phyloP scores from a whole-genome alignment of 2,329 filamentous ascomycete genomes.

The Claviceps sp. region DNA sequence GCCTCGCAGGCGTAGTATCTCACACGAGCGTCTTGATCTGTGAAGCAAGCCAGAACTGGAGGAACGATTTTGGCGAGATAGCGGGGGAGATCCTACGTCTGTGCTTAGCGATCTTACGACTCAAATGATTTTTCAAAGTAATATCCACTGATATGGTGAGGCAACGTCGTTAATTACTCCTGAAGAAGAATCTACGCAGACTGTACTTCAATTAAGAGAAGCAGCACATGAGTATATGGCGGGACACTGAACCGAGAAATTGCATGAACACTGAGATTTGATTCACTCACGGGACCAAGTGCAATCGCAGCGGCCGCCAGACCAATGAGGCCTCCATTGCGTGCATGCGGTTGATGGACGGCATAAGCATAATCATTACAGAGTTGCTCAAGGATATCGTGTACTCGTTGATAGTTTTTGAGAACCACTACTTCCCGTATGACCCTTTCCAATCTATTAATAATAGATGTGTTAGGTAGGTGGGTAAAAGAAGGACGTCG shows the following conservation, averaged over 20 bases:
- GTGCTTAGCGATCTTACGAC: neutral
- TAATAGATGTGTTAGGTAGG: neutral
- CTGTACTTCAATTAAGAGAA: neutral
- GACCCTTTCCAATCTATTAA: slow-evolving; percentile 65
- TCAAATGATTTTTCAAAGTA: neutral
- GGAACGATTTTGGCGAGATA: slow-evolving; percentile 92
- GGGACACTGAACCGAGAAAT: neutral
- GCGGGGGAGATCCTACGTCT: slow-evolving; percentile 63
- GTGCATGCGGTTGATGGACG: slow-evolving; percentile 88
- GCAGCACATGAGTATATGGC: neutral
- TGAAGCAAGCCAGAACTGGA: slow-evolving; percentile 92
- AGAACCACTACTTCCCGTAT: slow-evolving; percentile 71
- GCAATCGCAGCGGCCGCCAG: slow-evolving; percentile 93
- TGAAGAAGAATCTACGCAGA: neutral
- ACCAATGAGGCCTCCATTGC: slow-evolving; percentile 92
- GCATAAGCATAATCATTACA: slow-evolving; percentile 97
- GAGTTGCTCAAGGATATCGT: slow-evolving; percentile 84
- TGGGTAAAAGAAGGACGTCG: slow-evolving; percentile 4
- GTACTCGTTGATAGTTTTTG: slow-evolving; percentile 68
- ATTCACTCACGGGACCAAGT: slow-evolving; percentile 62
- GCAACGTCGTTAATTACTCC: neutral
- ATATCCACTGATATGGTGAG: neutral
- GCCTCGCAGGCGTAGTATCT: slow-evolving; percentile 98
- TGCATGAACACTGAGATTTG: neutral
- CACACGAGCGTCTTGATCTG: slow-evolving; percentile 92